These are phyloP conservation scores for Pleoardoris graminearum DNA, from an alignment of 2,329 filamentous ascomycete species.

Conservation along the genomic window DNA sequence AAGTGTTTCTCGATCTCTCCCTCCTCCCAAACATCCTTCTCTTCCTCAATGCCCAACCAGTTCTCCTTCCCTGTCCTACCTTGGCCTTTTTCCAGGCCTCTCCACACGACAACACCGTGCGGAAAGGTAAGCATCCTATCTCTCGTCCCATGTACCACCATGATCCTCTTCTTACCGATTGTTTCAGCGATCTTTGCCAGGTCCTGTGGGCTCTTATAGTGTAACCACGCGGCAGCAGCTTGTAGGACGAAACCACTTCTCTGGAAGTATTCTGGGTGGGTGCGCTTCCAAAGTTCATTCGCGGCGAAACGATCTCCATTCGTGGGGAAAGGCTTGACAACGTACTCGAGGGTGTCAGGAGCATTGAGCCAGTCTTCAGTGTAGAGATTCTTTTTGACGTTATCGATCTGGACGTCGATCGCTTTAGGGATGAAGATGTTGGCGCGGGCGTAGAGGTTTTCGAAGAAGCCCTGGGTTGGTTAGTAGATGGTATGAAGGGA, in stretches of 20 bases:
- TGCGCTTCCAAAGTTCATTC: slow-evolving; percentile 73
- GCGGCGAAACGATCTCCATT: slow-evolving; percentile 85
- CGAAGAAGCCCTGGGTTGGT: slow-evolving; percentile 50
- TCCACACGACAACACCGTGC: slow-evolving; percentile 70
- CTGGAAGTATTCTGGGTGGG: slow-evolving; percentile 63
- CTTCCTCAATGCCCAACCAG: slow-evolving; percentile 38
- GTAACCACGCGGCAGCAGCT: slow-evolving; percentile 76
- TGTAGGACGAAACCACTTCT: slow-evolving; percentile 74
- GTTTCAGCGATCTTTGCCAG: slow-evolving; percentile 66
- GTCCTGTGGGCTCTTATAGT: slow-evolving; percentile 72
- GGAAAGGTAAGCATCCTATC: slow-evolving; percentile 78
- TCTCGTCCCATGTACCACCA: slow-evolving; percentile 73
- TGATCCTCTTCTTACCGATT: slow-evolving; percentile 73
- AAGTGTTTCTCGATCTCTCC: slow-evolving; percentile 59
- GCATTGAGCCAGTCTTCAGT: slow-evolving; percentile 62
- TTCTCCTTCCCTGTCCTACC: slow-evolving; percentile 39
- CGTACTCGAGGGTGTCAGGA: slow-evolving; percentile 58
- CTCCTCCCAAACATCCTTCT: slow-evolving; percentile 43
- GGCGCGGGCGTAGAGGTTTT: slow-evolving; percentile 65
- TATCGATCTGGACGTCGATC: slow-evolving; percentile 66
- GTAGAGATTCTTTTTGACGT: slow-evolving; percentile 70
- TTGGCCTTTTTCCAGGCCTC: slow-evolving; percentile 63
- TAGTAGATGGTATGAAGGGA: slow-evolving; percentile 37
- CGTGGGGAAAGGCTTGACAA: slow-evolving; percentile 62
- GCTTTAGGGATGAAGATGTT: slow-evolving; percentile 69